Evolutionary conservation across 169 alveolate genomes (phyloP).

Genomic region (Cryptosporidium bovis): DNA sequence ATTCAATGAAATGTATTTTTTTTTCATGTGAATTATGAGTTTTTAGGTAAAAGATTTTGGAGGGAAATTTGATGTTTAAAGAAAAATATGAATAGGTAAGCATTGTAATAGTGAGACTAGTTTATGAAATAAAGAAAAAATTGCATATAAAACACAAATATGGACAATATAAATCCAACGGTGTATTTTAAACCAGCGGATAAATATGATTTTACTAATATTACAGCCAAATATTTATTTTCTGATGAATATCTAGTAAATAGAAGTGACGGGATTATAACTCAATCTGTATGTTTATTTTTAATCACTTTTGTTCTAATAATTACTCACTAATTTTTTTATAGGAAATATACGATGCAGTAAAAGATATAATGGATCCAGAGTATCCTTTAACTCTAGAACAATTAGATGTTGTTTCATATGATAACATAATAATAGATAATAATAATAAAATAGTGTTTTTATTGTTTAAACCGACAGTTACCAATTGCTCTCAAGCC

Average conservation of each 20-base stretch:
- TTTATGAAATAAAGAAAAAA: too few species aligned
- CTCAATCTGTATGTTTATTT: constrained; percentile 28
- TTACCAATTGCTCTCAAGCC: constrained; percentile 97
- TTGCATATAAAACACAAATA: background rate
- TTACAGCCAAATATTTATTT: constrained; percentile 5
- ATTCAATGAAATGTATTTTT: too few species aligned
- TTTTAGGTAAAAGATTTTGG: constrained; percentile 1
- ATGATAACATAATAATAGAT: constrained; percentile 87
- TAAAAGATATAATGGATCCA: constrained; percentile 95
- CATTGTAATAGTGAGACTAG: too few species aligned
- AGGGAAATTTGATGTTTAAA: constrained; percentile 12
- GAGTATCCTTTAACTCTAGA: constrained; percentile 98
- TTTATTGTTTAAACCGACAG: constrained; percentile 95
- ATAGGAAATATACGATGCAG: constrained; percentile 91
- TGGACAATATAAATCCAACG: constrained; percentile 60
- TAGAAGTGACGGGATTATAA: background rate
- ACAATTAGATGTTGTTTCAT: constrained; percentile 92
- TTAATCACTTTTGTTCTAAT: background rate
- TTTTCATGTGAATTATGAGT: too few species aligned
- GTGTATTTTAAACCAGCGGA: constrained; percentile 34
- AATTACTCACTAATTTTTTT: background rate
- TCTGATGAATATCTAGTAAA: background rate
- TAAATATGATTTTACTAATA: background rate
- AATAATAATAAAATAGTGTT: constrained; percentile 81
- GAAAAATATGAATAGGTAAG: background rate